Conservation (phyloP, 257 asterid species). For the Salvia miltiorrhiza region DNA sequence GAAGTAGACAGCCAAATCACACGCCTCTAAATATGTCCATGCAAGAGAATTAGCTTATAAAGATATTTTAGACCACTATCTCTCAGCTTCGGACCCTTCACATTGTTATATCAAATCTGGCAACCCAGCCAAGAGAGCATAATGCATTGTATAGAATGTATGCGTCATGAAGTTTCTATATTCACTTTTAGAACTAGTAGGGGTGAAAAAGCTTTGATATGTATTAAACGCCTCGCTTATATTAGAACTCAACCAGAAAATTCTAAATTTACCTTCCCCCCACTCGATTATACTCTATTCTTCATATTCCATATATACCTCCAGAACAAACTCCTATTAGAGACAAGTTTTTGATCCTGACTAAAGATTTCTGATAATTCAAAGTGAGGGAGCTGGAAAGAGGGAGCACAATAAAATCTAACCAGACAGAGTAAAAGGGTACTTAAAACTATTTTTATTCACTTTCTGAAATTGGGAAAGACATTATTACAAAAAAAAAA, state of each 20-base stretch:
- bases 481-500: too few relatives aligned
- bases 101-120: background rate
- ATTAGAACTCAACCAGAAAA: background rate
- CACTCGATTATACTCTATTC: background rate
- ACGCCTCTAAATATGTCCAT: background rate
- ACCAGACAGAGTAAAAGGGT: background rate
- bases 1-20: constrained; percentile 1
- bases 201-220: background rate
- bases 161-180: background rate
- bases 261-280: background rate
- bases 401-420: background rate
- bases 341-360: background rate
- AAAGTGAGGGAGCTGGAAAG: background rate
- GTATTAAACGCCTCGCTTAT: background rate
- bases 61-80: background rate
- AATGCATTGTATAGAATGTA: background rate
- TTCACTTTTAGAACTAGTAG: background rate
- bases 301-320: background rate
- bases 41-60: background rate
- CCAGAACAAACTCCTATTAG: background rate
- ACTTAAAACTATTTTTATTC: background rate
- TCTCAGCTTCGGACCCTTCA: background rate
- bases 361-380: background rate
- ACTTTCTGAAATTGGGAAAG: background rate
- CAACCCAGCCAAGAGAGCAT: background rate